phyloP scores from a whole-genome alignment of 177 flowering plant species.

The Vitis hybrid region DNA sequence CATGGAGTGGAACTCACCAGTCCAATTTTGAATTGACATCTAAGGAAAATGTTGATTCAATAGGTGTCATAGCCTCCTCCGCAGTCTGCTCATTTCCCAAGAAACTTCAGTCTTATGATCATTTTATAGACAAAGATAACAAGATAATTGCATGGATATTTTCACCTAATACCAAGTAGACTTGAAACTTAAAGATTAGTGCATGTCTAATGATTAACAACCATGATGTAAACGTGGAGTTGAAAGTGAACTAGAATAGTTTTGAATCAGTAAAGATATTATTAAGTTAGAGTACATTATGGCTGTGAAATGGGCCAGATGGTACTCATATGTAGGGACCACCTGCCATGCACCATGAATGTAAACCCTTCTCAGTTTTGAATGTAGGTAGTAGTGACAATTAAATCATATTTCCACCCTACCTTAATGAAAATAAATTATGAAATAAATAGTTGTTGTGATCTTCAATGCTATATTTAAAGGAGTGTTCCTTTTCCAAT shows the following conservation, averaged over 20 bases:
- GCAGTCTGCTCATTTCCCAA: conserved; percentile 34
- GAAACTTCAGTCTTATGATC: conserved; percentile 1
- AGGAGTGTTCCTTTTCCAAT: neutral
- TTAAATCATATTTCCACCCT: neutral
- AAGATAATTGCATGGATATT: neutral
- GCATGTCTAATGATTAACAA: no score
- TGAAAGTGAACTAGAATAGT: neutral
- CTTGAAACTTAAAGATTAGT: no score
- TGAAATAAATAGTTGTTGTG: no score
- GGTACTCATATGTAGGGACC: neutral
- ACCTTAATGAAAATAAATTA: neutral
- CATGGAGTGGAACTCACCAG: conserved; percentile 20
- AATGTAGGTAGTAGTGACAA: neutral
- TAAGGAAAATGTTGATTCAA: conserved; percentile 47
- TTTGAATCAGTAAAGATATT: no score
- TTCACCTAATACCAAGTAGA: neutral
- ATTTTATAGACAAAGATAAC: neutral
- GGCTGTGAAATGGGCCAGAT: neutral
- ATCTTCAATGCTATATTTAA: neutral
- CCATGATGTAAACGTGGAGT: no score
- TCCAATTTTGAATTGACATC: conserved; percentile 46
- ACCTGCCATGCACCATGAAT: neutral
- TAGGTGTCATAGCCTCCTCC: conserved; percentile 55
- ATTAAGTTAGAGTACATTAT: neutral
- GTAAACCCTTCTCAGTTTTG: neutral